phyloP scores from a whole-genome alignment of 2,329 filamentous ascomycete genomes.

The Fusarium udum region DNA sequence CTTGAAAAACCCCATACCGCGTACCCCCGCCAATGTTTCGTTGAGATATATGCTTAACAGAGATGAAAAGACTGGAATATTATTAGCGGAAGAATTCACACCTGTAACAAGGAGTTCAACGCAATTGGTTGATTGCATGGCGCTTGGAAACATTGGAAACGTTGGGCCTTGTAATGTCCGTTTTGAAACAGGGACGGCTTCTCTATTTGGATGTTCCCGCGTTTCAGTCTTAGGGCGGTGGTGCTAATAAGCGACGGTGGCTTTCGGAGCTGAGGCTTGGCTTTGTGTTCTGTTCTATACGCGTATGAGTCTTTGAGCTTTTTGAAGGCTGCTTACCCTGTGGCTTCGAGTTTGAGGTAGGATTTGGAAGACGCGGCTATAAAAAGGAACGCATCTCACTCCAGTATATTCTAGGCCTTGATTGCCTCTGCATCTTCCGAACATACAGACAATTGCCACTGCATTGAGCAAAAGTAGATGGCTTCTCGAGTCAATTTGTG shows the following conservation, averaged over 20 bases:
- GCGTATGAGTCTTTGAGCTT: too few species aligned
- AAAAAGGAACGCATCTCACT: rapidly evolving
- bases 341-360: not conserved
- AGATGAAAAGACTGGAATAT: not conserved
- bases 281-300: not conserved
- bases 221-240: constrained; percentile 2
- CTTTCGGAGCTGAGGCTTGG: not conserved
- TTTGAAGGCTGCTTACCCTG: not conserved
- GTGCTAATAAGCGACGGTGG: not conserved
- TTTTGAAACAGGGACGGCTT: constrained; percentile 19
- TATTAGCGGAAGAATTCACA: constrained; percentile 19
- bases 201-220: constrained; percentile 14
- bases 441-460: rapidly evolving
- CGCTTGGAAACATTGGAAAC: constrained; percentile 6
- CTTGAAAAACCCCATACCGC: not conserved
- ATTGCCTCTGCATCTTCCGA: rapidly evolving
- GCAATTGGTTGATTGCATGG: not conserved
- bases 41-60: not conserved
- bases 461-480: rapidly evolving
- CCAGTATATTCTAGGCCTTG: not conserved
- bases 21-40: constrained; percentile 5
- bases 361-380: not conserved
- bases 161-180: not conserved
- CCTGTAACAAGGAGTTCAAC: not conserved
- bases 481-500: too few species aligned